Evolutionary conservation across 805 yeast species (phyloP), one percentile per base, ranked within the genome.

Genomic region (Zygosaccharomyces bailii): DNA sequence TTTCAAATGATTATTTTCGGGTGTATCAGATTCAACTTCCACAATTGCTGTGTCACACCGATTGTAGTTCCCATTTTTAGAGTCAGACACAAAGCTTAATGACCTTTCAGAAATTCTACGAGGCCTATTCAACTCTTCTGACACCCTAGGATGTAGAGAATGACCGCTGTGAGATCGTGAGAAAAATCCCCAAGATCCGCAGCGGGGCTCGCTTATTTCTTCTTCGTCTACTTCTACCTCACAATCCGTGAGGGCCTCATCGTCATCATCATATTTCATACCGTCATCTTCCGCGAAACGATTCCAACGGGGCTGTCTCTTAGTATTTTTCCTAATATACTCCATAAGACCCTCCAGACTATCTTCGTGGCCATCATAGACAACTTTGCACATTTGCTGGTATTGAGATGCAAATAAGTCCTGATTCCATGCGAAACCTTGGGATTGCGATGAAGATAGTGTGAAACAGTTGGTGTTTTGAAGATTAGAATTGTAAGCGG

Each of bases 381-480:
- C 53, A 0, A 68, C 63, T 13, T 72, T 73, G 37, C 71, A 62
- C 35, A 63, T 66, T 46, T 84, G 90, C 55, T 82, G 86, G 59
- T 79, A 80, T 21, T 82, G 80, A 1, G 82, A 71, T 2, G 88
- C 90, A 70, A 83, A 84, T 36, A 83, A 64, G 54, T 84, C 90
- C 56, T 84, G 90, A 59, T 84, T 84, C 78, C 87, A 84, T 2
- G 76, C 63, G 54, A 84, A 84, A 2, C 93, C 93, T 57, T 84
- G 90, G 24, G 83, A 75, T 54, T 82, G 84, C 18, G 64, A 51
- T 7, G 55, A 45, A 1, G 59, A 45, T 9, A 60, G 34, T 9
- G 57, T 48, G 32, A 43, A 60, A 30, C 49, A 49, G 25, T 43
- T 50, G 17, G 49, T 38, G 21, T 44, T 45, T 27, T 43, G 47